These are phyloP conservation scores for Davidsoniella virescens DNA, from an alignment of 2,329 filamentous ascomycete genomes.

Conservation along the genomic window DNA sequence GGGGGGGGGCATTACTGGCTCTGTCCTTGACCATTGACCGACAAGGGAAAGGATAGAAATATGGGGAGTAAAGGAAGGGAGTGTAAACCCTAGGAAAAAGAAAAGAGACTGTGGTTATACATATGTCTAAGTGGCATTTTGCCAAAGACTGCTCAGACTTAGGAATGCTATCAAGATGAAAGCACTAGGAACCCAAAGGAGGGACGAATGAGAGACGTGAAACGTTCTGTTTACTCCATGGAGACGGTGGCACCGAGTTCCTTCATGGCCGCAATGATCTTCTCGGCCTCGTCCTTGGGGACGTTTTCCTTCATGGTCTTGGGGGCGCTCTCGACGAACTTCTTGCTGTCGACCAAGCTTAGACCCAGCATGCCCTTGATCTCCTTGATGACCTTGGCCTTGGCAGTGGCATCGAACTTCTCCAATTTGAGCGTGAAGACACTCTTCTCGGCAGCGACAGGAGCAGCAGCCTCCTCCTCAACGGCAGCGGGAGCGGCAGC, in stretches of 20 bases:
- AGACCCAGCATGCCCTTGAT: constrained; percentile 90
- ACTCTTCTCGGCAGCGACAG: constrained; percentile 84
- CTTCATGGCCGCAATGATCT: constrained; percentile 93
- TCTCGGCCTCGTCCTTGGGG: constrained; percentile 97
- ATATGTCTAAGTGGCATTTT: neutral
- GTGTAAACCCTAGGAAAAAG: neutral
- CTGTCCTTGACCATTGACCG: neutral
- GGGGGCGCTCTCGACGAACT: constrained; percentile 95
- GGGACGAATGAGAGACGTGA: neutral
- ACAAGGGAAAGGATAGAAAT: no score
- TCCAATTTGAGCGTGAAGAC: constrained; percentile 92
- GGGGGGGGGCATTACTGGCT: neutral
- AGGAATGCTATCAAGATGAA: neutral
- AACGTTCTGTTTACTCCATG: constrained; percentile 54
- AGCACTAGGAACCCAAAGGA: neutral
- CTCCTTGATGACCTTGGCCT: constrained; percentile 99
- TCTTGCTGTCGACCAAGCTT: constrained; percentile 98
- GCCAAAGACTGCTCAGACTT: neutral
- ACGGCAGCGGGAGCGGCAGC: constrained; percentile 43
- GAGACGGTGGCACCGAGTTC: constrained; percentile 72
- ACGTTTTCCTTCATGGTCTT: constrained; percentile 99
- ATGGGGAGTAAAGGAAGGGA: no score
- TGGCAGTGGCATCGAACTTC: constrained; percentile 71
- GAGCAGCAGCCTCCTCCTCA: constrained; percentile 63
- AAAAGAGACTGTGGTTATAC: constrained; percentile 5